Evolutionary conservation across 2,329 filamentous ascomycete genomes (phyloP).

Genomic region (Penicillium sp.): DNA sequence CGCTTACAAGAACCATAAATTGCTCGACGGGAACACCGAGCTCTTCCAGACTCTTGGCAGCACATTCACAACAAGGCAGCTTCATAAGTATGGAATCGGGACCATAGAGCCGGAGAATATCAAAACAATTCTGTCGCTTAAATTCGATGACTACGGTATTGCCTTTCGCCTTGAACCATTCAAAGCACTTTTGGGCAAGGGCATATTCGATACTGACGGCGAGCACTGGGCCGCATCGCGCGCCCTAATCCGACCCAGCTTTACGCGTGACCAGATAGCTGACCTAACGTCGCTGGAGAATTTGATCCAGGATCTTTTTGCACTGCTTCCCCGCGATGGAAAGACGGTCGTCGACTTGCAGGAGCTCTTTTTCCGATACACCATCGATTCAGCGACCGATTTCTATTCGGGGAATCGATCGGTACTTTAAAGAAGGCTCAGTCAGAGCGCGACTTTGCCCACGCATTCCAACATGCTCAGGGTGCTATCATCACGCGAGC

Average conservation of each 20-base stretch:
- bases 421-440: conserved; percentile 39
- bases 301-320: conserved; percentile 6
- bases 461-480: conserved; percentile 37
- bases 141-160: background rate
- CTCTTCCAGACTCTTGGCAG: background rate
- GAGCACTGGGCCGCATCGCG: conserved; percentile 12
- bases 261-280: conserved; percentile 18
- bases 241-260: conserved; percentile 15
- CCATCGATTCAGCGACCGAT: conserved; percentile 68
- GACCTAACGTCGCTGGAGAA: background rate
- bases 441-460: conserved; percentile 28
- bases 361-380: conserved; percentile 64
- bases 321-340: conserved; percentile 38
- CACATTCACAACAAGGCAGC: background rate
- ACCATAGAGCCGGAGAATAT: conserved; percentile 1
- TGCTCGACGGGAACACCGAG: background rate
- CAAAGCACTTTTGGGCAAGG: conserved; percentile 21
- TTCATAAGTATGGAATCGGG: background rate
- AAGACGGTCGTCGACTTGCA: conserved; percentile 57
- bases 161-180: background rate
- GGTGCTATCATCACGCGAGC: conserved; percentile 27
- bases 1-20: background rate
- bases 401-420: conserved; percentile 63
- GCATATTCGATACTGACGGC: conserved; percentile 20
- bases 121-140: background rate